Conservation (phyloP, 768 basidiomycete species). For the Hericium erinaceus region DNA sequence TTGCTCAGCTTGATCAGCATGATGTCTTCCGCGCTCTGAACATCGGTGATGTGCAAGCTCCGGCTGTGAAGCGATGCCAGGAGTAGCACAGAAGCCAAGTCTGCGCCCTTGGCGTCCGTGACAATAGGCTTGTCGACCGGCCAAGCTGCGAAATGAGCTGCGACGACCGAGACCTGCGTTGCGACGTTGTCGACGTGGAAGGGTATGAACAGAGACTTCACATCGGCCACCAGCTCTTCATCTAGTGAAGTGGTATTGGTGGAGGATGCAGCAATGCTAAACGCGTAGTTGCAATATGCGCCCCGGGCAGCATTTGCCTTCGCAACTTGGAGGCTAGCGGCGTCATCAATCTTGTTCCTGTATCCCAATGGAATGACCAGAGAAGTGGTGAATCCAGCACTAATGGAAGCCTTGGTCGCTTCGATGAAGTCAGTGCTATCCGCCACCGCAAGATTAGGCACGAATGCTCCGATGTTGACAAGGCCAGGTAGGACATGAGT, state of each 20-base stretch:
- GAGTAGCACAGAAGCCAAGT: slow-evolving; percentile 87
- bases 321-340: slow-evolving; percentile 56
- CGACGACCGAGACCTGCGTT: slow-evolving; percentile 63
- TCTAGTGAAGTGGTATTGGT: slow-evolving; percentile 54
- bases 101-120: slow-evolving; percentile 86
- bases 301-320: slow-evolving; percentile 50
- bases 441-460: slow-evolving; percentile 55
- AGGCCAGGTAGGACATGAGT: slow-evolving; percentile 90
- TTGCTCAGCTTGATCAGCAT: slow-evolving; percentile 90
- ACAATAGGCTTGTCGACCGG: slow-evolving; percentile 86
- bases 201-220: slow-evolving; percentile 82
- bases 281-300: slow-evolving; percentile 82
- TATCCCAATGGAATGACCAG: slow-evolving; percentile 69
- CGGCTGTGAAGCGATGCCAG: slow-evolving; percentile 89
- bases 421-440: slow-evolving; percentile 51
- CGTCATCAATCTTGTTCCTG: slow-evolving; percentile 55
- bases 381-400: slow-evolving; percentile 84
- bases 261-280: slow-evolving; percentile 68
- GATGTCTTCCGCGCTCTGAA: slow-evolving; percentile 79
- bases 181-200: slow-evolving; percentile 42
- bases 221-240: slow-evolving; percentile 71
- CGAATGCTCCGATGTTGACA: slow-evolving; percentile 80
- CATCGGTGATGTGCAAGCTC: slow-evolving; percentile 84
- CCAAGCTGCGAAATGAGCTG: slow-evolving; percentile 87
- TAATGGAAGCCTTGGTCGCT: slow-evolving; percentile 73